phyloP scores from a whole-genome alignment of 495 filamentous ascomycete genomes.

The Podospora tetraspora region DNA sequence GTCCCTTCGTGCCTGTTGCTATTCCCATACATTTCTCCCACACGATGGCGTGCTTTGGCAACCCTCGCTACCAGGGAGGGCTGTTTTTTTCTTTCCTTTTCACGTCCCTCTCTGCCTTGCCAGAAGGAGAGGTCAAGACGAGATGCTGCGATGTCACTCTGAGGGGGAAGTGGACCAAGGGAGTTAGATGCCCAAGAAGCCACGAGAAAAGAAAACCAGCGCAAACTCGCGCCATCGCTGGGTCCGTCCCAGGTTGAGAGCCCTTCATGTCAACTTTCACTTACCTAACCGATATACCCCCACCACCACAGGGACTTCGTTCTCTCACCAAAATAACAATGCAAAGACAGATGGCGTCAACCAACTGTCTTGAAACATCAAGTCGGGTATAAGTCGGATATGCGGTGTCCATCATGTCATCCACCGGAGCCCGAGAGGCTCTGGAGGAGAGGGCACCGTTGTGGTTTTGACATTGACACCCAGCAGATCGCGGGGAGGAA shows the following conservation, averaged over 20 bases:
- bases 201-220: background rate
- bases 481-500: background rate
- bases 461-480: background rate
- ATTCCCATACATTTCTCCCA: background rate
- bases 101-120: background rate
- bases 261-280: background rate
- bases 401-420: background rate
- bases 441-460: background rate
- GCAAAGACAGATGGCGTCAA: background rate
- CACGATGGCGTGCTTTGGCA: background rate
- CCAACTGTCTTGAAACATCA: background rate
- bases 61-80: background rate
- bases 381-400: background rate
- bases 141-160: background rate
- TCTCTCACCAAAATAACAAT: background rate
- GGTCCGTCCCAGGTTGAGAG: background rate
- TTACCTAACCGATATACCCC: background rate
- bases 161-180: background rate
- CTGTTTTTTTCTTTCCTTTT: background rate
- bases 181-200: background rate
- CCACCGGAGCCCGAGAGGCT: background rate
- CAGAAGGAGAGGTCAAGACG: background rate
- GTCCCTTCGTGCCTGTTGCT: background rate
- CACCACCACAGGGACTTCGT: background rate
- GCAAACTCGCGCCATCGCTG: background rate